These are phyloP conservation scores for Chimonanthus salicifolius DNA, from an alignment of 164 flowering plant genomes.

Conservation along the genomic window DNA sequence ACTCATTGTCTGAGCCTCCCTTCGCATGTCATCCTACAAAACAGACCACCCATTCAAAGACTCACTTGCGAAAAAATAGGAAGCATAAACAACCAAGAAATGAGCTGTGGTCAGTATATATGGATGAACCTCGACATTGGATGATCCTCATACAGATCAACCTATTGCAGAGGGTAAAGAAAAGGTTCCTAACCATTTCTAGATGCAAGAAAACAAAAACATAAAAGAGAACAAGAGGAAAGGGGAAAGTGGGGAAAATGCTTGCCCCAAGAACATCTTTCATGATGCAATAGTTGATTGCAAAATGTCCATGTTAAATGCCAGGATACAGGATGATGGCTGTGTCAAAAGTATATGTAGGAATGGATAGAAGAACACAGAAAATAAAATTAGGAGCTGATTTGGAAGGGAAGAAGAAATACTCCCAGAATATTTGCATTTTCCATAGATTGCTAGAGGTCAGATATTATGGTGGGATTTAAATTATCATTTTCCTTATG, in stretches of 20 bases:
- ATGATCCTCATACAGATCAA: neutral
- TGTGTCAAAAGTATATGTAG: neutral
- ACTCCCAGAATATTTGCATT: neutral
- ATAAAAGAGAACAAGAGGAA: neutral
- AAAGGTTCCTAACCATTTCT: neutral
- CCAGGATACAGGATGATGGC: neutral
- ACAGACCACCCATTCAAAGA: neutral
- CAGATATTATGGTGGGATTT: neutral
- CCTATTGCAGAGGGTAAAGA: neutral
- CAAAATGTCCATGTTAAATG: neutral
- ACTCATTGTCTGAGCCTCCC: conserved; percentile 97
- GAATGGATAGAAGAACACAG: neutral
- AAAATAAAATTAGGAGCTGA: neutral
- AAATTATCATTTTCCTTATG: neutral
- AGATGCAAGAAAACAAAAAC: neutral
- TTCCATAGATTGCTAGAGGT: neutral
- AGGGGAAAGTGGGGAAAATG: neutral
- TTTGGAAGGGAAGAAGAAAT: neutral
- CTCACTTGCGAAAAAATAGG: neutral
- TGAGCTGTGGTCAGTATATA: neutral
- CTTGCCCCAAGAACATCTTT: neutral
- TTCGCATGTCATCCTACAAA: conserved; percentile 79
- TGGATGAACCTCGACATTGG: neutral
- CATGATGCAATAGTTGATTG: neutral
- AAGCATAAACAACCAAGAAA: neutral